Evolutionary conservation across 2,329 filamentous ascomycete species (phyloP).

Genomic region (Corinectria fuckeliana): DNA sequence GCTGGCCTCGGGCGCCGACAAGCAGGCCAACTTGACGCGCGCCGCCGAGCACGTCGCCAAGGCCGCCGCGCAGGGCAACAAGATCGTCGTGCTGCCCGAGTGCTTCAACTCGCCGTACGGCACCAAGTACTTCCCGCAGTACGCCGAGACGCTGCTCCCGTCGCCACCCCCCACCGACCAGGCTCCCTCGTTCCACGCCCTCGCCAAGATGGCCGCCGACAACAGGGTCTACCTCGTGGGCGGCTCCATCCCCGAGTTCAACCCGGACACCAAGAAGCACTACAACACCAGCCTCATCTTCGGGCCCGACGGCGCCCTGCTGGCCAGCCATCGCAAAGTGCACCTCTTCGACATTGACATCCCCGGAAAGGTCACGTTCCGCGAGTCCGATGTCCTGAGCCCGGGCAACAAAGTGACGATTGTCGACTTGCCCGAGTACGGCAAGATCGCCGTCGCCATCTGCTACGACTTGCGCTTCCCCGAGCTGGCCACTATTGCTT

Average conservation of each 20-base stretch:
- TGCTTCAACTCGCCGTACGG: slow-evolving; percentile 99
- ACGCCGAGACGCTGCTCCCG: slow-evolving; percentile 86
- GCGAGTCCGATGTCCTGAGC: slow-evolving; percentile 86
- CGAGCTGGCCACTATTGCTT: slow-evolving; percentile 88
- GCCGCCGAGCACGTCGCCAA: slow-evolving; percentile 84
- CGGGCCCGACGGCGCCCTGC: slow-evolving; percentile 74
- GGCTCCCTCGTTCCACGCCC: slow-evolving; percentile 84
- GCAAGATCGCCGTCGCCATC: slow-evolving; percentile 85
- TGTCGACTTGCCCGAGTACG: slow-evolving; percentile 86
- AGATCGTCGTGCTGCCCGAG: slow-evolving; percentile 91
- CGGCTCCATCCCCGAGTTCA: slow-evolving; percentile 89
- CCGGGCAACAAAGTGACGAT: slow-evolving; percentile 87
- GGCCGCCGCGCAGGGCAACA: slow-evolving; percentile 77
- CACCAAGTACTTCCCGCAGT: slow-evolving; percentile 85
- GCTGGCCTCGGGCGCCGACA: slow-evolving; percentile 81
- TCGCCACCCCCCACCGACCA: slow-evolving; percentile 73
- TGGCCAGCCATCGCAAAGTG: slow-evolving; percentile 91
- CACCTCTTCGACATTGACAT: slow-evolving; percentile 99
- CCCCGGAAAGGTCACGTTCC: slow-evolving; percentile 90
- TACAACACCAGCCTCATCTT: slow-evolving; percentile 94
- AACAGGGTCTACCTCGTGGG: slow-evolving; percentile 83
- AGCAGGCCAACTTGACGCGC: slow-evolving; percentile 80
- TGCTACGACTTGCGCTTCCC: slow-evolving; percentile 99
- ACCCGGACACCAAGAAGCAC: slow-evolving; percentile 64
- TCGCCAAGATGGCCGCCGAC: slow-evolving; percentile 80